Evolutionary conservation across 345 rosid genomes (phyloP), one percentile per base, ranked within the genome.

Genomic region (Turnera subulata): DNA sequence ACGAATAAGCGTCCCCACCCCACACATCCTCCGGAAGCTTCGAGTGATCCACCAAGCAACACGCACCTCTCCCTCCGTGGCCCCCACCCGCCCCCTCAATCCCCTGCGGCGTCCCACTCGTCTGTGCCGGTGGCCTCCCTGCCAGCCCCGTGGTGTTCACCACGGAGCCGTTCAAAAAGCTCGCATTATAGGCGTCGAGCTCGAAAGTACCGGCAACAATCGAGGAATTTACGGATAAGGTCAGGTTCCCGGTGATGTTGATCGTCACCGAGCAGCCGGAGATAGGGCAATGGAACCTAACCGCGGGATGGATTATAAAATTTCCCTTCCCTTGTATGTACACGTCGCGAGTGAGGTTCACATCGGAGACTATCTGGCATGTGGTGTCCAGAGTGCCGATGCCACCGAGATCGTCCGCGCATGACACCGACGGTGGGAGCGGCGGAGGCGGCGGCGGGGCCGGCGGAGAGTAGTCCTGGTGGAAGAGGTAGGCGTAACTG

Each of bases 1-100:
- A 94, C 1, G 99, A 84, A 61, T 94, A 90, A 0, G 96, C 90
- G 68, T 94, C 99, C 54, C 99, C 99, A 40, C 99, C 99, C 97
- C 99, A 90, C 4, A 88, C 92, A 64, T 94, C 97, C 76, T 86
- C 97, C 4, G 97, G 86, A 55, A 86, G 78, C 86, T 83, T 84
- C 18, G 53, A 67, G 48, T 81, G 62, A 62, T 85, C 87, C 25
- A 78, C 77, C 76, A 85, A 77, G 65, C 89, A 90, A 50, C 82
- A 71, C 20, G 99, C 99, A 0, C 99, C 99, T 58, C 99, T 79
- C 45, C 99, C 99, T 42, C 97, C 97, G 53, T 94, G 99, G 24
- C 97, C 99, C 24, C 99, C 99, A 23, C 97, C 99, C 1, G 89
- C 80, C 46, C 99, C 99, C 1, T 84, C 91, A 1, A 86, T 65